Evolutionary conservation across 1,139 yeast species (phyloP), one percentile per base, ranked within the genome.

Genomic region (Yamadazyma membranifaciens): DNA sequence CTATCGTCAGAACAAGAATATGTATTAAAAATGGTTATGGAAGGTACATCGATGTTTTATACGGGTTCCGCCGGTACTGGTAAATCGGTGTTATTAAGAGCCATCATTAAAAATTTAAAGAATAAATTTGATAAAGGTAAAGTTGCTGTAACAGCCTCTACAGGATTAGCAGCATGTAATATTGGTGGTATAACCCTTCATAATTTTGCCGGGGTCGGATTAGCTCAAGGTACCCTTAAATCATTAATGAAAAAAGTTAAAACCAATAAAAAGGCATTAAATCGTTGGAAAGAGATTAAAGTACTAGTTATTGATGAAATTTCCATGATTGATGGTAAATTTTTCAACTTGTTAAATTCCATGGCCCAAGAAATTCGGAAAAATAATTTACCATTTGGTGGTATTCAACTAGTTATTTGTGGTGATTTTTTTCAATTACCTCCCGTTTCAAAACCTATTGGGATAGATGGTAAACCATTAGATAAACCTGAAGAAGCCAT

Each of bases 21-120:
- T 41, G 67, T 72, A 17, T 54, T 70, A 9, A 56, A 62, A 20
- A 57, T 67, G 40, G 75, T 66, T 0, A 39, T 59, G 20, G 46
- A 45, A n/a, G 74, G 87, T 0, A 64, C 69, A 15, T 85, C 83
- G 32, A 60, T 88, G 1, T 89, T 89, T 56, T 89, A 86, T 55
- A 89, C 97, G 0, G 98, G 98, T 31, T 87, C 96, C 31, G 98
- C 98, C 0, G 98, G 97, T 54, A 89, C 97, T 1, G 98, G 98
- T 54, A 89, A 89, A 58, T 87, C 96, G 1, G 82, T 89, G 4
- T 67, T 87, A 14, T 66, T 94, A 37, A 73, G 83, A 44, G 76
- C 83, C 22, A 73, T 92, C 32, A 91, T 92, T 40, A 75, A 78
- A 47, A 69, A 75, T 0, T 64, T 92, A 42, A 72, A 69, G 45